Base-by-base conservation (phyloP, 306 rosid species). In the Cucumis cinereus region DNA sequence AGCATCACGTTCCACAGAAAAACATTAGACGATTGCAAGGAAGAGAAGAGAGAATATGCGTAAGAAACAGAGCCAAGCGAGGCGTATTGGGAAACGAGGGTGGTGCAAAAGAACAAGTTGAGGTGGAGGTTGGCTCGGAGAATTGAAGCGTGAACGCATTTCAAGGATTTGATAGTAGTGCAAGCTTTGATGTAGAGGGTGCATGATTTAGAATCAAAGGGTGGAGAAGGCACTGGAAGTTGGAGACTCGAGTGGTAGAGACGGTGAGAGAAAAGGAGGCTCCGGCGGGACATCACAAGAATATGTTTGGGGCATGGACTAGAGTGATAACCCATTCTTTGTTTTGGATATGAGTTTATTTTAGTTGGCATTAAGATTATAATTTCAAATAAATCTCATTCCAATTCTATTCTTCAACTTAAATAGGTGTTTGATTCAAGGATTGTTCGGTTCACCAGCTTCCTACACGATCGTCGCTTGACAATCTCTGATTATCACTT, bases 1-100 rank as follows among this genome's bases (percentile, higher is more conserved):
- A 85, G 77, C 83, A 82, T 80, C 5, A 85, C 88, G 16, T 85
- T 85, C 86, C 84, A 85, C 7, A 83, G 68, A 26, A 76, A 85
- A 19, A 76, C 81, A 26, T 85, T 85, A 0, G 45, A 19, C 1
- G 81, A 82, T 13, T 55, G 72, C 66, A 14, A 63, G 38, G 54
- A 45, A 66, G 83, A 78, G 81, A 85, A 85, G 54, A 85, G 78
- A 57, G 74, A 40, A 56, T 71, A 85, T 30, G 86, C 85, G 22
- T 76, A 76, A 20, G 83, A 76, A 71, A 74, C 26, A 33, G 83
- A 81, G 24, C 89, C 85, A 23, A 85, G 57, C 19, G 85, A 78
- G 16, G 77, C 74, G 17, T 85, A 85, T 8, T 73, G 86, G 26
- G 83, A 77, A 15, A 83, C 59, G 30, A 85, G 89, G 58, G 83